These are phyloP conservation scores for Neurospora sp. DNA, from an alignment of 495 filamentous ascomycete genomes.

Conservation along the genomic window DNA sequence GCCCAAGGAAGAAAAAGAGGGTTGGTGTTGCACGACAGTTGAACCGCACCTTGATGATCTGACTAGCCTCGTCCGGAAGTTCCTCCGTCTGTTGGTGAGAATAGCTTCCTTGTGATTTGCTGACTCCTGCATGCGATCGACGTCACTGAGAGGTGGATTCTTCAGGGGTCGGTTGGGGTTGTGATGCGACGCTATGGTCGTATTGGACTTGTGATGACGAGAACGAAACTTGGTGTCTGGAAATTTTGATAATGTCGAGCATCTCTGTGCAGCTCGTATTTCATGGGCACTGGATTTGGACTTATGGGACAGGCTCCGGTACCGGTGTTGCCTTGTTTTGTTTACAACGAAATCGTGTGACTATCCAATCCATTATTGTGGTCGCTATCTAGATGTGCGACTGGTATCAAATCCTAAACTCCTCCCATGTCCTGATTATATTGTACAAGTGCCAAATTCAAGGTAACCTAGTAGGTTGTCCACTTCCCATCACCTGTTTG, in stretches of 20 bases:
- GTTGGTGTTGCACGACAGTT: not conserved
- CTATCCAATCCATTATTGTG: not conserved
- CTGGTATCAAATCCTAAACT: not conserved
- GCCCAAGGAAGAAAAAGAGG: not conserved
- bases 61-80: not conserved
- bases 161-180: not conserved
- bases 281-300: too few relatives aligned
- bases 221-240: not conserved
- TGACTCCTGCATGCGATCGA: not conserved
- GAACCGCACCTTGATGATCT: not conserved
- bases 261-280: not conserved
- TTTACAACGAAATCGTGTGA: not conserved
- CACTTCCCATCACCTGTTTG: conserved; percentile 13
- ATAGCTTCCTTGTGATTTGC: not conserved
- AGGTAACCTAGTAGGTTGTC: not conserved
- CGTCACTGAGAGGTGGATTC: not conserved
- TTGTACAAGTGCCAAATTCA: not conserved
- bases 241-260: not conserved
- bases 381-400: not conserved
- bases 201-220: not conserved
- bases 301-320: too few relatives aligned
- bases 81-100: not conserved
- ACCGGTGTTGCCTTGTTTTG: not conserved
- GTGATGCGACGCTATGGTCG: not conserved
- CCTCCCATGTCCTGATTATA: not conserved